Evolutionary conservation across 169 alveolate species (phyloP), one percentile per base, ranked within the genome.

Genomic region (Perkinsus olseni): DNA sequence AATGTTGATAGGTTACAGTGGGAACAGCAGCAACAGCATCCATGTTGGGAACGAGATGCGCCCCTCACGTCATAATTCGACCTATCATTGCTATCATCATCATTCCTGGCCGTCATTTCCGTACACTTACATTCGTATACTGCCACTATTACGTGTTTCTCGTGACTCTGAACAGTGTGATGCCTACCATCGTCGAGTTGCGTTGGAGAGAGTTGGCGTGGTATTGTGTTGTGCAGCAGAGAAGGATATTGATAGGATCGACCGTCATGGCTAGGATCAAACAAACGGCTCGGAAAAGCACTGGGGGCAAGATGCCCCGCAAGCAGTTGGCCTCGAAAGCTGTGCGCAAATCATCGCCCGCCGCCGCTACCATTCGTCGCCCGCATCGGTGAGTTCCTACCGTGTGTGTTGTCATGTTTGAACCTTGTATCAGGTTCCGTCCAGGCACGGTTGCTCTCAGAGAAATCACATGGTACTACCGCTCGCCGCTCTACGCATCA

Each of bases 401-500:
- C 1, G n/a, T n/a, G n/a, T n/a, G n/a, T n/a, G n/a, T n/a, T n/a
- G n/a, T n/a, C n/a, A n/a, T n/a, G n/a, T n/a, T n/a, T n/a, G n/a
- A n/a, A n/a, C n/a, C n/a, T n/a, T n/a, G n/a, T n/a, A n/a, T n/a
- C n/a, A 62, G 82, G 28, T 62, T 62, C 34, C 82, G 82, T 21
- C 82, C 82, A 21, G 91, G 96, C 13, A 95, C 96, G 11, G 96
- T 95, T 38, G 96, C 96, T 0, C 93, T 99, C 48, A 97, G 99
- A 95, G 99, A 99, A 96, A 99, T 99, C 93, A 97, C 99, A 95
- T 98, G 98, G 95, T 99, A 97, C 97, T 11, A 40, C 11, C n/a
- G n/a, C n/a, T n/a, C n/a, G n/a, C n/a, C n/a, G n/a, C n/a, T n/a
- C n/a, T n/a, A n/a, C n/a, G n/a, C 50, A 3, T 3, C 50, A 40